phyloP scores from a whole-genome alignment of 352 stramenopile species.

The Pythium monospermum region DNA sequence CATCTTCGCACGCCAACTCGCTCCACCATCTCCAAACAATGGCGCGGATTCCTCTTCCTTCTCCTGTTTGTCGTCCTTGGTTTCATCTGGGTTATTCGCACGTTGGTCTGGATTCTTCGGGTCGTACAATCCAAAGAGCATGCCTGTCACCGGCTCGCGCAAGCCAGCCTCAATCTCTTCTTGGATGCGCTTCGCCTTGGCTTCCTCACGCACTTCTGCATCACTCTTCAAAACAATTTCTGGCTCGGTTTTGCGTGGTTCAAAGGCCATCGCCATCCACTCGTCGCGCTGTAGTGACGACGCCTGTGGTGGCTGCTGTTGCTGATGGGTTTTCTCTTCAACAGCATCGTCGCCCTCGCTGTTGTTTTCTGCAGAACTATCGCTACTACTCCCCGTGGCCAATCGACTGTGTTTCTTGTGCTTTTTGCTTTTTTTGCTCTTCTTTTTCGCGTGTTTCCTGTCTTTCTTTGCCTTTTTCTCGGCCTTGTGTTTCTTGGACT shows the following conservation, averaged over 20 bases:
- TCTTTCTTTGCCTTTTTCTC: slow-evolving; percentile 31
- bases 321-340: neutral
- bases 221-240: slow-evolving; percentile 33
- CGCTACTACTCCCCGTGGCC: slow-evolving; percentile 25
- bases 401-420: slow-evolving; percentile 25
- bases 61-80: neutral
- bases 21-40: slow-evolving; percentile 64
- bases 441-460: slow-evolving; percentile 32
- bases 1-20: slow-evolving; percentile 84
- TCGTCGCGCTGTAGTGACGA: slow-evolving; percentile 52
- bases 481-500: slow-evolving; percentile 27
- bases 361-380: slow-evolving; percentile 5
- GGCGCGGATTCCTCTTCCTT: slow-evolving; percentile 20
- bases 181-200: slow-evolving; percentile 57
- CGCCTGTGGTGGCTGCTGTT: neutral
- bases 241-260: slow-evolving; percentile 18
- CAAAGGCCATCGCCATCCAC: slow-evolving; percentile 83
- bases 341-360: slow-evolving; percentile 7
- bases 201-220: slow-evolving; percentile 34
- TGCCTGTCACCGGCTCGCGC: slow-evolving; percentile 68
- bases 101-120: slow-evolving; percentile 61
- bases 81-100: slow-evolving; percentile 19
- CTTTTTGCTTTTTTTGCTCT: slow-evolving; percentile 41
- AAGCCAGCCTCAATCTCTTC: slow-evolving; percentile 71
- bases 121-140: slow-evolving; percentile 79